A percentile compares a stretch with the other conserved stretches of the same genome.
Conservation (phyloP, 495 filamentous ascomycete genomes). For the Geopyxis carbonaria region DNA sequence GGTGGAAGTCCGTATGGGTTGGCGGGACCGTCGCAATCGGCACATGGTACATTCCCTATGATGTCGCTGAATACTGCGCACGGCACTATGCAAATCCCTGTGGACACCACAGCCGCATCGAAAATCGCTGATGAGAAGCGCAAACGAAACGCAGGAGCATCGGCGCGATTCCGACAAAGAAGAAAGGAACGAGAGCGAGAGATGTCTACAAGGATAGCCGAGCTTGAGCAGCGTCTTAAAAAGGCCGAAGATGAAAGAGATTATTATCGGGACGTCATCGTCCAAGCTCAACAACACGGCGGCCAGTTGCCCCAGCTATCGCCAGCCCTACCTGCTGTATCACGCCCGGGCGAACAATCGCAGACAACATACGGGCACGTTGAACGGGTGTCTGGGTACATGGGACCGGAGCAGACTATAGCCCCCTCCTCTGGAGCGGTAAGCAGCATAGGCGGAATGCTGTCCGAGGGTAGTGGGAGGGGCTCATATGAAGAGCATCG, state of each 20-base stretch:
- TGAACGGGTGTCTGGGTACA: too few relatives aligned
- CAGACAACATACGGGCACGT: too few relatives aligned
- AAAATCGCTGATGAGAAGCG: slow-evolving; percentile 79
- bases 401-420: too few relatives aligned
- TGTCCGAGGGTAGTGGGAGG: too few relatives aligned
- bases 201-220: slow-evolving; percentile 45
- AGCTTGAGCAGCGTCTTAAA: slow-evolving; percentile 43
- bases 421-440: too few relatives aligned
- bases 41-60: neutral
- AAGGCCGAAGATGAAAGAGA: slow-evolving; percentile 43
- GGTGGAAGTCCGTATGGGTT: too few relatives aligned
- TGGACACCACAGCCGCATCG: slow-evolving; percentile 64
- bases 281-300: slow-evolving; percentile 1
- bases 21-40: neutral
- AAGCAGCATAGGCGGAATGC: too few relatives aligned
- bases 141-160: slow-evolving; percentile 85
- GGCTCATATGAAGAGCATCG: too few relatives aligned
- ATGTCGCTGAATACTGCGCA: slow-evolving; percentile 6
- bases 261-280: slow-evolving; percentile 12
- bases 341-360: too few relatives aligned
- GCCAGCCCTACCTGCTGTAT: too few relatives aligned
- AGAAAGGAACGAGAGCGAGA: slow-evolving; percentile 80
- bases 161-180: slow-evolving; percentile 70
- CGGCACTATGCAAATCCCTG: slow-evolving; percentile 38
- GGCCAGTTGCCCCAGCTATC: neutral